Evolutionary conservation across 768 basidiomycete genomes (phyloP), one percentile per base, ranked within the genome.

Genomic region (Hypholoma fasciculare): DNA sequence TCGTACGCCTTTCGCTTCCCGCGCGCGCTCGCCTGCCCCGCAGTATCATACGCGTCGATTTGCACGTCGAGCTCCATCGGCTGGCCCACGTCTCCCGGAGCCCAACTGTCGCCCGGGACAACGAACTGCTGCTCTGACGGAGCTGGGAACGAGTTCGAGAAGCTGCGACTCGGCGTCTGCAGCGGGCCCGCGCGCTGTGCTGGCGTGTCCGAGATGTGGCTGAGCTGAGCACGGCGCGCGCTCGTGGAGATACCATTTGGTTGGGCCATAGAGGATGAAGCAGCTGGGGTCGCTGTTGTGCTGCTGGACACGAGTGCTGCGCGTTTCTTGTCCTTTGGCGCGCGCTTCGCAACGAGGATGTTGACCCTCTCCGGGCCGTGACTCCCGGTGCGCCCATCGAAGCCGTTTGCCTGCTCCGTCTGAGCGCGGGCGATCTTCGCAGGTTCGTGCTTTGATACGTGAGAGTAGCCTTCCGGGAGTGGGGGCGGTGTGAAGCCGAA

Each of bases 401-500:
- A 83, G 11, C 76, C 82, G 48, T 62, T 68, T 14, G 55, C 59
- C 26, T 60, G 64, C 50, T 62, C 57, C 34, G 53, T 65, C 38
- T 72, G 68, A 55, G 73, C 74, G 38, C 69, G 74, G 59, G 69
- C 72, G 19, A 67, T 65, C 48, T 65, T 67, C 50, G 61, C 62
- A 56, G 68, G 72, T 56, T 59, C 60, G 27, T 65, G 67, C 43
- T 65, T 65, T 77, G 82, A 59, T 37, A 73, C 60, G 63, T 91
- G 90, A 7, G 89, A 88, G 74, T 81, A 91, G 17, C 89, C 88
- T 9, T 86, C 82, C 1, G 89, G 89, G 34, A 90, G 62, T 1
- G 89, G 84, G 1, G 89, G 86, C 19, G 84, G 71, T 5, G 76
- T 72, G 68, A 93, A 94, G 30, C 87, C 88, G 67, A 93, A 94